Evolutionary conservation across 495 filamentous ascomycete genomes (phyloP).

Genomic region (Aspergillus indologenus): DNA sequence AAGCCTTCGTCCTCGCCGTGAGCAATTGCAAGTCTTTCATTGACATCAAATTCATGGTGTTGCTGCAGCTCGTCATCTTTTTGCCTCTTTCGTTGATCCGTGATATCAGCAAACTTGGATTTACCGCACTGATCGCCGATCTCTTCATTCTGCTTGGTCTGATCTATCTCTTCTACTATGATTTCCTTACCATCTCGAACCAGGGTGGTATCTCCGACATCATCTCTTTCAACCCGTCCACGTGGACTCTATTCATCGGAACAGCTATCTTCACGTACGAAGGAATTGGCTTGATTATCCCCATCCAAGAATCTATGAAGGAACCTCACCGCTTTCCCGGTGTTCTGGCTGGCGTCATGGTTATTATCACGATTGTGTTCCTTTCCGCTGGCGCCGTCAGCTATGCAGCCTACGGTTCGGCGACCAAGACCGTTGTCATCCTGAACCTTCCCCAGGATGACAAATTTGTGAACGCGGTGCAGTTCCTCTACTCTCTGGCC

Average conservation of each 20-base stretch:
- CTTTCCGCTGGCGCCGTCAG: slow-evolving; percentile 86
- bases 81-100: slow-evolving; percentile 88
- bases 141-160: slow-evolving; percentile 90
- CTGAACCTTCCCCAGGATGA: slow-evolving; percentile 95
- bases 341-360: slow-evolving; percentile 85
- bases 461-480: slow-evolving; percentile 91
- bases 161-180: slow-evolving; percentile 93
- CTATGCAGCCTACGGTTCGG: slow-evolving; percentile 92
- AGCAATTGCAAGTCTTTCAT: slow-evolving; percentile 77
- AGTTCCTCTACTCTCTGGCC: slow-evolving; percentile 91
- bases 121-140: slow-evolving; percentile 87
- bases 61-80: slow-evolving; percentile 92
- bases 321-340: slow-evolving; percentile 81
- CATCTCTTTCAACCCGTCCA: slow-evolving; percentile 74
- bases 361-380: slow-evolving; percentile 89
- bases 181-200: slow-evolving; percentile 74
- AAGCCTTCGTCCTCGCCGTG: slow-evolving; percentile 85
- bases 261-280: slow-evolving; percentile 99
- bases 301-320: slow-evolving; percentile 96
- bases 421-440: slow-evolving; percentile 92
- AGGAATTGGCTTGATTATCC: slow-evolving; percentile 96
- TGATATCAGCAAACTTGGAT: slow-evolving; percentile 91
- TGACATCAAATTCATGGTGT: slow-evolving; percentile 80
- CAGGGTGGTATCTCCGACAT: slow-evolving; percentile 82
- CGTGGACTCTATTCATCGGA: slow-evolving; percentile 96